phyloP scores from a whole-genome alignment of 768 basidiomycete genomes.

The Rubroboletus pulcherrimus region DNA sequence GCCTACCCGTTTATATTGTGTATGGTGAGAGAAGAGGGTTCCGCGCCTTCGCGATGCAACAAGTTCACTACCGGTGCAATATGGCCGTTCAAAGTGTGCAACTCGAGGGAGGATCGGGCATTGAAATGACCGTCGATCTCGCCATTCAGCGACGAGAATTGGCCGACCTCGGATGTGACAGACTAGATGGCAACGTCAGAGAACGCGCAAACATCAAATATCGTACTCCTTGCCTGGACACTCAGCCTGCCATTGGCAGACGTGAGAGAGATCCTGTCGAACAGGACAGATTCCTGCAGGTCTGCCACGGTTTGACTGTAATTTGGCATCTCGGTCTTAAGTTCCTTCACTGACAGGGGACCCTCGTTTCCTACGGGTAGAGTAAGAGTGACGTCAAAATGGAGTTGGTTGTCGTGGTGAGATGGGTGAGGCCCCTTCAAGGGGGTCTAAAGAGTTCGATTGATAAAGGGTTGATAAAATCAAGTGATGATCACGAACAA shows the following conservation, averaged over 20 bases:
- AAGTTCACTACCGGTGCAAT: constrained; percentile 41
- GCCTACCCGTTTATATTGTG: constrained; percentile 43
- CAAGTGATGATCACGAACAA: constrained; percentile 22
- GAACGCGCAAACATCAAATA: not conserved
- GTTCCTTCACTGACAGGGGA: constrained; percentile 35
- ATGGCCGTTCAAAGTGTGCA: constrained; percentile 37
- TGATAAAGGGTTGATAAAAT: not conserved
- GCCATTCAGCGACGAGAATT: constrained; percentile 41
- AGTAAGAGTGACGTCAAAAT: constrained; percentile 35
- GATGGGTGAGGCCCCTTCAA: not conserved
- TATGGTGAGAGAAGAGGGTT: constrained; percentile 31
- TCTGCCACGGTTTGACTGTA: constrained; percentile 37
- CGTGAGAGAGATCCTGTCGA: constrained; percentile 34
- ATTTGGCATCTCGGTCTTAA: constrained; percentile 42
- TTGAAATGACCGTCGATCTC: constrained; percentile 43
- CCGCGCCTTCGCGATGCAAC: constrained; percentile 22
- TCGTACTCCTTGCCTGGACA: constrained; percentile 28
- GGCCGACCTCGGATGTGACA: constrained; percentile 25
- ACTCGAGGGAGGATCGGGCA: constrained; percentile 31
- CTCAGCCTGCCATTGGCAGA: constrained; percentile 36
- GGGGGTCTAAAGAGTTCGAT: constrained; percentile 32
- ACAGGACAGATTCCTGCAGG: constrained; percentile 33
- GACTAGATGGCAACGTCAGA: constrained; percentile 26
- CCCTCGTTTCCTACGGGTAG: constrained; percentile 32
- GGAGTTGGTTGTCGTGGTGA: constrained; percentile 17